A percentile compares a stretch with the other conserved stretches of the same genome.
Evolutionary conservation across 805 yeast species (phyloP).

Genomic region (Candida ovalis): DNA sequence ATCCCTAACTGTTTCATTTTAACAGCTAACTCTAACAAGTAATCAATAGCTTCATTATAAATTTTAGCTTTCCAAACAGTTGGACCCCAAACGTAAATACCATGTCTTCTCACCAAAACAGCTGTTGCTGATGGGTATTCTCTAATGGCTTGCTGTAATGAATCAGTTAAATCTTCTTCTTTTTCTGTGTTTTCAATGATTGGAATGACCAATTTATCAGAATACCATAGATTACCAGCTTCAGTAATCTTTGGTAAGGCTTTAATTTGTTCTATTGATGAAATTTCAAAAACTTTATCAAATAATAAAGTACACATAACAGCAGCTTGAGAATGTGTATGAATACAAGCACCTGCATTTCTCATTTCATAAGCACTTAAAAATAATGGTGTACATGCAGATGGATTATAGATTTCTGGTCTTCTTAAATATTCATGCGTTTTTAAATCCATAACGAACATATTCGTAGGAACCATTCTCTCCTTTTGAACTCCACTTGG

Average conservation of each 20-base stretch:
- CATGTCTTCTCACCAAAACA: conserved; percentile 87
- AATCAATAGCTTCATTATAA: conserved; percentile 90
- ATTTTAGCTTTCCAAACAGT: conserved; percentile 89
- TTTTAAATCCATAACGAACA: conserved; percentile 69
- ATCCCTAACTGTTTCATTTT: conserved; percentile 74
- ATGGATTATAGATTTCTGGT: conserved; percentile 76
- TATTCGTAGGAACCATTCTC: conserved; percentile 72
- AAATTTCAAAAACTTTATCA: conserved; percentile 67
- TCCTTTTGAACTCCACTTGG: conserved; percentile 98
- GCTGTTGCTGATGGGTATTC: conserved; percentile 79
- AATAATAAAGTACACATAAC: conserved; percentile 74
- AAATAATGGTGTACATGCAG: conserved; percentile 91
- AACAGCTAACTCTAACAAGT: conserved; percentile 77
- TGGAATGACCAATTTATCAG: conserved; percentile 77
- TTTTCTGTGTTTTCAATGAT: conserved; percentile 88
- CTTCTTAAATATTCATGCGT: conserved; percentile 49
- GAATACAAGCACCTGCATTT: conserved; percentile 88
- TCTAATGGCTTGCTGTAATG: conserved; percentile 59
- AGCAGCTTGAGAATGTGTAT: conserved; percentile 89
- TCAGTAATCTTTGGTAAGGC: conserved; percentile 73
- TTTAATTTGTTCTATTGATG: conserved; percentile 87
- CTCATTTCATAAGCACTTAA: conserved; percentile 61
- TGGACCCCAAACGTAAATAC: conserved; percentile 96
- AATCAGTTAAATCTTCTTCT: conserved; percentile 76
- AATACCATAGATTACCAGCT: conserved; percentile 66